These are phyloP conservation scores for Taiwanofungus camphoratus DNA, from an alignment of 1,284 basidiomycete species.

Conservation along the genomic window DNA sequence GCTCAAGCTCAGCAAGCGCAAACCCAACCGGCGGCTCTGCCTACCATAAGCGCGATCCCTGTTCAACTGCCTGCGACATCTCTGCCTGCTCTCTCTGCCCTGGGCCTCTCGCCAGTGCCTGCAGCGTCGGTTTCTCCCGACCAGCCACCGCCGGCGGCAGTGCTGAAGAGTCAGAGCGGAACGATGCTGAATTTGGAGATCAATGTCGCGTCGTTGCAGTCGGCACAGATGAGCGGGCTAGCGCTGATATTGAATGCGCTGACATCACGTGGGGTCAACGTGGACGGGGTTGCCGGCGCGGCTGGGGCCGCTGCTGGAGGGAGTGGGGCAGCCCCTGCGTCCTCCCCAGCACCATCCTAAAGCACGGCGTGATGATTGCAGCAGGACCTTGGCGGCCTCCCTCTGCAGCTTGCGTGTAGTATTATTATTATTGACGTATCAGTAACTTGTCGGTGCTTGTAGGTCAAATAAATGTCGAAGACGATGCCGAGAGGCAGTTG, in stretches of 20 bases:
- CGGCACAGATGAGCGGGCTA: constrained; percentile 66
- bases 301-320: not conserved
- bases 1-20: constrained; percentile 17
- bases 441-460: constrained; percentile 8
- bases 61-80: constrained; percentile 68
- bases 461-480: not conserved
- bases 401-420: too few relatives aligned
- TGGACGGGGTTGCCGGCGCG: constrained; percentile 12
- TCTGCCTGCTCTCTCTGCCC: constrained; percentile 57
- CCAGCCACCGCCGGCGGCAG: constrained; percentile 59
- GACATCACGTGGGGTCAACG: constrained; percentile 29
- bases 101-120: constrained; percentile 71
- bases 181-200: constrained; percentile 69
- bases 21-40: constrained; percentile 30
- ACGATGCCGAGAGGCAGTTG: not conserved
- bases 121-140: constrained; percentile 49
- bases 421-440: constrained; percentile 18
- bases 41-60: constrained; percentile 48
- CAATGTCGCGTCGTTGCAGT: constrained; percentile 63
- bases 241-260: constrained; percentile 65
- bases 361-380: too few relatives aligned
- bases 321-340: not conserved
- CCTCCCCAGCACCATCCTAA: too few relatives aligned
- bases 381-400: too few relatives aligned
- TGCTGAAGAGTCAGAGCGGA: constrained; percentile 63